phyloP scores from a whole-genome alignment of 23 red algal genomes.

The Cyanidium caldarium region DNA sequence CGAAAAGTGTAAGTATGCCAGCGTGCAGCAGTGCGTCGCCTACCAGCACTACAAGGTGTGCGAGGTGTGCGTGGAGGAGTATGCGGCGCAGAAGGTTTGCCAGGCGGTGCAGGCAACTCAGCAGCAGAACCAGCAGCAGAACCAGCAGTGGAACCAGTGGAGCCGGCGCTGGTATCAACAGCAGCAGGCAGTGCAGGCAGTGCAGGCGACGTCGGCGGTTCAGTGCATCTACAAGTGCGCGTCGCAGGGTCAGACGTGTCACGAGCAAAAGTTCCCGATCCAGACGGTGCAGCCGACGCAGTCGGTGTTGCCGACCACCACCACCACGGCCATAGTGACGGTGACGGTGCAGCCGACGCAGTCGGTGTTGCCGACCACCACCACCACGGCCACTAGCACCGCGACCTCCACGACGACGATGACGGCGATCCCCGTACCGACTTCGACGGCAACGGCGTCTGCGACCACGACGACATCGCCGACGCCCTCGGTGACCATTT shows the following conservation, averaged over 20 bases:
- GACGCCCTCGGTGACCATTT: neutral
- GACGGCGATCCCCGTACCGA: neutral
- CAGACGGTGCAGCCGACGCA: neutral
- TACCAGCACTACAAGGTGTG: conserved; percentile 3
- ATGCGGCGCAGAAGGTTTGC: too few relatives aligned
- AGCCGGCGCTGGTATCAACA: neutral
- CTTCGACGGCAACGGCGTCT: neutral
- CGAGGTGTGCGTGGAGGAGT: neutral
- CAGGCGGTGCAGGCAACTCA: neutral
- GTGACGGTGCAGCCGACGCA: neutral
- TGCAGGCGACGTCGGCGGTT: too few relatives aligned
- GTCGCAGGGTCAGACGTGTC: neutral
- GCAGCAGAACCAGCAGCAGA: neutral
- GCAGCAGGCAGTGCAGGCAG: neutral
- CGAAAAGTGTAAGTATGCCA: neutral
- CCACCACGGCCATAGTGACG: neutral
- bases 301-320: neutral
- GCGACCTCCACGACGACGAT: neutral
- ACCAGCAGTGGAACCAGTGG: neutral
- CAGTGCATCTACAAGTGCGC: too few relatives aligned
- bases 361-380: neutral
- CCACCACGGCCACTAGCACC: neutral
- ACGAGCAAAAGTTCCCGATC: neutral
- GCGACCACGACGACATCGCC: neutral
- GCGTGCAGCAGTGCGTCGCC: neutral